Conservation (phyloP, 805 yeast genomes). For the Myxozyma udenii region DNA sequence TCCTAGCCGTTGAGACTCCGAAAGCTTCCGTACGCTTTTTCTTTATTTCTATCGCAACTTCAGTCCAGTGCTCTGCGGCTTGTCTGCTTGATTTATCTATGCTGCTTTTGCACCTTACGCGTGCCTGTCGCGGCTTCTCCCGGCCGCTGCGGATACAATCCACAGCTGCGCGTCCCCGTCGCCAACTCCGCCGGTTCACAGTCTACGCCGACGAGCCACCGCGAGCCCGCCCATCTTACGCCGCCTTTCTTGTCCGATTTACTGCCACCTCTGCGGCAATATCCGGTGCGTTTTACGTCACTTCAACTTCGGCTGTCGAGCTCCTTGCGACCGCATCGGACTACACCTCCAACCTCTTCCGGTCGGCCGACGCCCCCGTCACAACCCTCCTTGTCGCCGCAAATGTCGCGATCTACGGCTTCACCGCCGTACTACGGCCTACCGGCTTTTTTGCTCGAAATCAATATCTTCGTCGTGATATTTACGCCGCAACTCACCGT, state of each 20-base stretch:
- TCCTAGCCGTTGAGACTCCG: no score
- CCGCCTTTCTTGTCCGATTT: conserved; percentile 11
- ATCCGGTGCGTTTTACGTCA: conserved; percentile 6
- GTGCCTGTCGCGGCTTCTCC: neutral
- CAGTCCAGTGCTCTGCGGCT: no score
- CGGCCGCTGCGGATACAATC: neutral
- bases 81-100: no score
- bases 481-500: conserved; percentile 1
- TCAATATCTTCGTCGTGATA: conserved; percentile 22
- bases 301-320: neutral
- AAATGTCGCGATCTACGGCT: conserved; percentile 7
- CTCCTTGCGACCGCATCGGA: neutral
- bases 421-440: conserved; percentile 12
- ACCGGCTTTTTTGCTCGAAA: conserved; percentile 16
- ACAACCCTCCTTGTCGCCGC: conserved; percentile 13
- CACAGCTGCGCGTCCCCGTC: neutral
- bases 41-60: no score
- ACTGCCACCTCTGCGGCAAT: conserved; percentile 6
- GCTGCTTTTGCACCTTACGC: neutral
- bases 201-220: neutral
- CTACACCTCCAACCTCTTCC: neutral
- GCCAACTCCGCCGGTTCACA: neutral
- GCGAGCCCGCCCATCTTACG: conserved; percentile 3
- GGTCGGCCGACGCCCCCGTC: conserved; percentile 14
- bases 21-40: no score